Conservation (phyloP, 345 rosid genomes). For the Orychophragmus violaceus region DNA sequence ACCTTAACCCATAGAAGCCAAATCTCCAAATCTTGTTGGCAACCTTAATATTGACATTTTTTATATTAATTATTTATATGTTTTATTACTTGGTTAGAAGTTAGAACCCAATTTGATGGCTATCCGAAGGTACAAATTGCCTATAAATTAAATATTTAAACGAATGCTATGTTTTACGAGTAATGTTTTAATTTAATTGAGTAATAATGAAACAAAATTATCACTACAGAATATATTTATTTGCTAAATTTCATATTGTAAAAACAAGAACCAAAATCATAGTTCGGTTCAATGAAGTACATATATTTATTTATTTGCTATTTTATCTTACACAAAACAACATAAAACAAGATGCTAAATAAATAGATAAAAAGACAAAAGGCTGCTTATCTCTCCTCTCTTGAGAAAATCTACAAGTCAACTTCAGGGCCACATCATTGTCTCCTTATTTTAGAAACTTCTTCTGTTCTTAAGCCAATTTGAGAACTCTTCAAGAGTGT, state of each 20-base stretch:
- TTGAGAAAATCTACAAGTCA: conserved; percentile 1
- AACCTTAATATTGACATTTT: conserved; percentile 6
- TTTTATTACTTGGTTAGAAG: background rate
- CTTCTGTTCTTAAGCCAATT: conserved; percentile 22
- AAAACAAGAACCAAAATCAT: background rate
- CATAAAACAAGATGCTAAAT: background rate
- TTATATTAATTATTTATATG: background rate
- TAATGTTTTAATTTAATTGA: background rate
- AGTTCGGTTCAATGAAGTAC: background rate
- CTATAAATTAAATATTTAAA: background rate
- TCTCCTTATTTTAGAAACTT: conserved; percentile 23
- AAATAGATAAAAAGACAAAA: background rate
- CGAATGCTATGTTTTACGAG: background rate
- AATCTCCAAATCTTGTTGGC: conserved; percentile 18
- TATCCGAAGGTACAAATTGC: background rate
- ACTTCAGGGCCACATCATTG: conserved; percentile 10
- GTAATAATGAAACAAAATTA: background rate
- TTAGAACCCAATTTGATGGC: background rate
- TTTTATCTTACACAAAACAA: background rate
- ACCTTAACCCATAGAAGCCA: too few relatives aligned
- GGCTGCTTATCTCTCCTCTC: conserved; percentile 4
- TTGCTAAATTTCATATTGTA: too few relatives aligned
- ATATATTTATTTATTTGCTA: background rate
- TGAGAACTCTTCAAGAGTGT: conserved; percentile 28
- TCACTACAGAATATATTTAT: background rate